Conservation (phyloP, 495 filamentous ascomycete genomes). For the Sordaria brevicollis region DNA sequence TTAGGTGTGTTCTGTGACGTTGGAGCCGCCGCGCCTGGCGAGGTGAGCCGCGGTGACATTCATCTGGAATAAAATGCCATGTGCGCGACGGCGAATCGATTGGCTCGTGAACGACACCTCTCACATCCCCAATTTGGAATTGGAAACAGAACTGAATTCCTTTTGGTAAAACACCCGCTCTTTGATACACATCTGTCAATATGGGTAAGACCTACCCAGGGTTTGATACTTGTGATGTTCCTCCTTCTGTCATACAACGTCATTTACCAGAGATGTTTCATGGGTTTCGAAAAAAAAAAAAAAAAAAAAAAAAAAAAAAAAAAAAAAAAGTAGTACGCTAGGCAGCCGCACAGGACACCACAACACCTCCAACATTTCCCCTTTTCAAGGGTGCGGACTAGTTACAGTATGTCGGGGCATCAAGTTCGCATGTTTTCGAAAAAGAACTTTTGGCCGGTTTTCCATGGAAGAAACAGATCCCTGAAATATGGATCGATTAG, state of each 20-base stretch:
- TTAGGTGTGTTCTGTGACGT: background rate
- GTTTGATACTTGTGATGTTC: background rate
- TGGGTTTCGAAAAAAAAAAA: no score
- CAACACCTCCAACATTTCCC: no score
- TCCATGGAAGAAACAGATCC: background rate
- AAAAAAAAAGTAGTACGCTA: background rate
- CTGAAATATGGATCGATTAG: background rate
- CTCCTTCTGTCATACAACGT: background rate
- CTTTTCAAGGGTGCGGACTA: background rate
- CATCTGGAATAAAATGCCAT: background rate
- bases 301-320: no score
- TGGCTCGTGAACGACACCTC: background rate
- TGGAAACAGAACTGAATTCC: background rate
- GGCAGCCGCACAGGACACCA: background rate
- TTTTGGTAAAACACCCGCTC: background rate
- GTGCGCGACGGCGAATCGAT: background rate
- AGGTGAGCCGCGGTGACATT: background rate
- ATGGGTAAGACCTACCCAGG: background rate
- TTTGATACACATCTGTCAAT: background rate
- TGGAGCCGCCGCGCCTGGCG: no score
- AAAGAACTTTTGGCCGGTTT: background rate
- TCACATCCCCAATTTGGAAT: no score
- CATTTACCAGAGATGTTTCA: background rate
- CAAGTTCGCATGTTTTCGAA: background rate
- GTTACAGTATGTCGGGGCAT: no score